These are phyloP conservation scores for Iris macrosiphon DNA, from an alignment of 106 monocot species.

Conservation along the genomic window DNA sequence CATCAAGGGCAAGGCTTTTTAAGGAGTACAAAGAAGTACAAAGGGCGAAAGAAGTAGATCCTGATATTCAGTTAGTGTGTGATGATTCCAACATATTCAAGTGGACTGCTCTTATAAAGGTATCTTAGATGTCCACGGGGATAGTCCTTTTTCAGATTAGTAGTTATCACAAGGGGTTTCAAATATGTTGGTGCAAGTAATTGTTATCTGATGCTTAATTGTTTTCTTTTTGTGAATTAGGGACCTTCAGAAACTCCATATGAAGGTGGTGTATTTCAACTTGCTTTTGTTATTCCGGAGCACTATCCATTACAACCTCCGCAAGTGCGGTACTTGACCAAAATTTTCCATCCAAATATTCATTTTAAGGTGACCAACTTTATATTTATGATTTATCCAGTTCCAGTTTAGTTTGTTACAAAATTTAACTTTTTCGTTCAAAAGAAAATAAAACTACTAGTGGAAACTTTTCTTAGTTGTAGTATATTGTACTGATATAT, in stretches of 20 bases:
- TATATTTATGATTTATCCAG: too few relatives aligned
- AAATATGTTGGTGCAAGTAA: too few relatives aligned
- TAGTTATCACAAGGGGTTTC: too few relatives aligned
- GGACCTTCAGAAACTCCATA: slow-evolving; percentile 97
- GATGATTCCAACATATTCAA: slow-evolving; percentile 99
- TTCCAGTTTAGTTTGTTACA: too few relatives aligned
- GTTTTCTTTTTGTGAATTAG: too few relatives aligned
- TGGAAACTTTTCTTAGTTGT: too few relatives aligned
- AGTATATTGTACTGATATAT: too few relatives aligned
- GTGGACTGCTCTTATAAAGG: slow-evolving; percentile 99
- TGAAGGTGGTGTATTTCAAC: slow-evolving; percentile 93
- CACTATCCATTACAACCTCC: slow-evolving; percentile 95
- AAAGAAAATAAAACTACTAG: too few relatives aligned
- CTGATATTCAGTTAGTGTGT: slow-evolving; percentile 93
- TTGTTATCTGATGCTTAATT: too few relatives aligned
- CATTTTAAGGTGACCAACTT: slow-evolving; percentile 82
- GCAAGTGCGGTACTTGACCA: slow-evolving; percentile 97
- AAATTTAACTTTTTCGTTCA: too few relatives aligned
- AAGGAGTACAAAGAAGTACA: slow-evolving; percentile 99
- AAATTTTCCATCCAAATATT: slow-evolving; percentile 98
- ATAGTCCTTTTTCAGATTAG: too few relatives aligned
- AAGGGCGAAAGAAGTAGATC: slow-evolving; percentile 79
- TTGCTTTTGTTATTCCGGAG: slow-evolving; percentile 92
- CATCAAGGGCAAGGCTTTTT: slow-evolving; percentile 94
- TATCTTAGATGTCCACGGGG: slow-evolving; percentile 6